Evolutionary conservation across 1,284 basidiomycete genomes (phyloP), one percentile per base, ranked within the genome.

Genomic region (Apiotrichum akiyoshidainum): DNA sequence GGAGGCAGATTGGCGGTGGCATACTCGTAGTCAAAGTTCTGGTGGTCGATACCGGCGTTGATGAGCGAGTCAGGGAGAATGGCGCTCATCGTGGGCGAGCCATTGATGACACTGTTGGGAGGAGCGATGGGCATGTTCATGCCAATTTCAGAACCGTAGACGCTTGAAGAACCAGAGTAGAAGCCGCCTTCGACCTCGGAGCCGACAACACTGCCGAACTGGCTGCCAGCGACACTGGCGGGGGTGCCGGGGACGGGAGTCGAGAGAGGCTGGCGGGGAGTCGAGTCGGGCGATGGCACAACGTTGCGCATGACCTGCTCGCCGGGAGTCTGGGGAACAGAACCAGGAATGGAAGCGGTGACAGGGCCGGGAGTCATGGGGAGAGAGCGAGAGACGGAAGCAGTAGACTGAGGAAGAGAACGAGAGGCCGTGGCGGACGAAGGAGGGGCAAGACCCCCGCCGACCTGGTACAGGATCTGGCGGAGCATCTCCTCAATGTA

Each of bases 401-500:
- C 9, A 13, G 21, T 2, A 44, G 37, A 37, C 3, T 21, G n/a
- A 44, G 42, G 42, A 44, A 44, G 42, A 21, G 42, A 19, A 44
- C 42, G 42, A 35, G 17, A 4, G 26, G 33, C 13, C 16, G 31
- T 19, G 7, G 13, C 14, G 9, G 46, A 34, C 31, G 46, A n/a
- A 16, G 22, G 45, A n/a, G 16, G 31, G 31, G 12, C 33, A 5
- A 34, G 4, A 1, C 34, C 46, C 2, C 46, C 50, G 7, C 26
- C 52, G 26, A 55, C 49, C 11, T 54, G 46, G 33, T 52, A 39
- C 13, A 78, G 62, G 10, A 76, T 64, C 2, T 67, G 58, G 10
- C 64, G 59, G 17, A 78, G 65, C 40, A 78, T 53, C 41, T 74
- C 65, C 62, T 77, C 74, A 12, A 78, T 54, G 14, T 74, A 62